Evolutionary conservation across 2,329 filamentous ascomycete genomes (phyloP), one percentile per base, ranked within the genome.

Genomic region (Aaosphaeria arxii): DNA sequence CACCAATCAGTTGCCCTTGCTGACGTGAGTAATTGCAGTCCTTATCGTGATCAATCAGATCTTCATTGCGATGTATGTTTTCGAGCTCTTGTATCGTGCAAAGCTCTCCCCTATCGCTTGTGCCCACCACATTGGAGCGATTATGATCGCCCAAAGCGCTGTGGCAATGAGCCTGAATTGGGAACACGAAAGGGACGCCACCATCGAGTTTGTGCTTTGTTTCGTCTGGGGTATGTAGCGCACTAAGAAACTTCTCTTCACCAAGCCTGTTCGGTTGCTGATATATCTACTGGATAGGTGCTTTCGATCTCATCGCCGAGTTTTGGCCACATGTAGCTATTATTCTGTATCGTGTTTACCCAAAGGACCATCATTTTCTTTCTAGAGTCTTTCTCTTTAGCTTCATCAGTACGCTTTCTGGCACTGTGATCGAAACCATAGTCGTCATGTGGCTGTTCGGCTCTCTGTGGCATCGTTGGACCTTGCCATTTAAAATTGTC

Each of bases 291-390:
- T 35, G 11, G 36, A n/a, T 38, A 76, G 74, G 74, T 24, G 70
- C 71, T 11, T 77, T 77, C 50, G 74, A 77, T 47, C 70, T 75
- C 7, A 53, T 76, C 7, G 74, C 71, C 17, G 75, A 77, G 54
- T 72, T 76, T 50, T 71, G 74, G 52, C 74, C 74, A 0, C 74
- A 77, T 30, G 48, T 75, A 11, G 69, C 73, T 13, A 75, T 77
- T 44, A 72, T 77, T 33, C 60, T 76, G 4, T 76, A 77, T 53
- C 71, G 74, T 5, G 50, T 74, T 1, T 70, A 70, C 47, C 69
- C 71, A 3, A 52, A 56, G 1, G 59, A 64, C 2, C 74, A 76
- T 54, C 46, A 46, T 1, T 72, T 75, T 46, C 69, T 76, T 29
- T 55, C 54, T 24, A 66, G 63, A 6, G 55, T 77, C 24, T 75